Evolutionary conservation across 345 rosid species (phyloP).

Genomic region (Arabis alpina): DNA sequence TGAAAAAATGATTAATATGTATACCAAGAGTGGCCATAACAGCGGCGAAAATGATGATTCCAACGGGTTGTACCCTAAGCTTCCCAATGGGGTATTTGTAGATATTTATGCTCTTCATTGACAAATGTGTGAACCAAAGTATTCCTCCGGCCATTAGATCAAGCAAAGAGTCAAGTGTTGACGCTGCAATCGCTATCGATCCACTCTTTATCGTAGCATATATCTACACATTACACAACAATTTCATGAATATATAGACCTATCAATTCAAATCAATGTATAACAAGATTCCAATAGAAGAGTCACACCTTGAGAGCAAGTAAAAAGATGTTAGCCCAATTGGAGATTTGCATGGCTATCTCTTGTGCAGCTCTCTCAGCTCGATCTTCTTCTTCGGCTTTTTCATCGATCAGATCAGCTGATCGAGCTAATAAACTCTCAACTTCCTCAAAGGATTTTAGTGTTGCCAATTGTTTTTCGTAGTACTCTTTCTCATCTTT

Average conservation of each 20-base stretch:
- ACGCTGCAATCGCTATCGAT: conserved; percentile 95
- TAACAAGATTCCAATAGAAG: neutral
- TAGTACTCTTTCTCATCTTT: conserved; percentile 80
- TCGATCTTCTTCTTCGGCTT: conserved; percentile 49
- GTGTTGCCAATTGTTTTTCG: conserved; percentile 66
- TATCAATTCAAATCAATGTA: neutral
- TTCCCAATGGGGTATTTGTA: conserved; percentile 96
- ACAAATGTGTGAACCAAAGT: conserved; percentile 89
- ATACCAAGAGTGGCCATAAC: conserved; percentile 96
- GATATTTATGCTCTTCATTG: conserved; percentile 84
- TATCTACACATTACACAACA: conserved; percentile 49
- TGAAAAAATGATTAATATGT: neutral
- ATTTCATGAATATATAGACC: conserved; percentile 1
- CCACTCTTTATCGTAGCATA: conserved; percentile 89
- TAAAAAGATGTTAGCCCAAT: conserved; percentile 71
- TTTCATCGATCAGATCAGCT: conserved; percentile 38
- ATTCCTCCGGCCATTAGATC: conserved; percentile 97
- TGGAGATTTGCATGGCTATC: conserved; percentile 78
- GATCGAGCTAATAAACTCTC: conserved; percentile 48
- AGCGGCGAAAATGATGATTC: conserved; percentile 90
- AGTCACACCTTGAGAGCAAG: conserved; percentile 68
- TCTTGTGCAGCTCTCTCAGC: conserved; percentile 54
- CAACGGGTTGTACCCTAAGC: conserved; percentile 93
- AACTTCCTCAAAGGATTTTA: conserved; percentile 81
- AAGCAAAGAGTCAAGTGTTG: conserved; percentile 90